Conservation (phyloP, 176 grass and related monocot genomes). For the Triticum dicoccoides region DNA sequence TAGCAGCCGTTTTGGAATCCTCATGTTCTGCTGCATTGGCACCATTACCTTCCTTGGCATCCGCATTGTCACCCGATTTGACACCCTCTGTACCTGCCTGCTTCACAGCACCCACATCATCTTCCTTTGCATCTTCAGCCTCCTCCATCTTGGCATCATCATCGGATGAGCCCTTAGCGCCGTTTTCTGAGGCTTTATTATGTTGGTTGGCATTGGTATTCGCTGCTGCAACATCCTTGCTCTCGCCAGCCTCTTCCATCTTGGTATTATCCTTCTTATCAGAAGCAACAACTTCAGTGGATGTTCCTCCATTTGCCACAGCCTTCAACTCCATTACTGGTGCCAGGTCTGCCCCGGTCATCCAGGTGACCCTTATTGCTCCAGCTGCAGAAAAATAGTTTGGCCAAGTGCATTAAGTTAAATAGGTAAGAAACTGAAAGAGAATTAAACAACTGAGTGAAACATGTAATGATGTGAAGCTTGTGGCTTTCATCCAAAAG, state of each 20-base stretch:
- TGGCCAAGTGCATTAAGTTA: not conserved
- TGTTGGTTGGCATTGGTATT: conserved; percentile 23
- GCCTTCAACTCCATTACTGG: conserved; percentile 33
- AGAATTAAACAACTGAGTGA: not conserved
- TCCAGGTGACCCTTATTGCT: conserved; percentile 28
- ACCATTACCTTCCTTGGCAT: conserved; percentile 11
- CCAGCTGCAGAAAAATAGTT: conserved; percentile 29
- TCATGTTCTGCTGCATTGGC: conserved; percentile 8
- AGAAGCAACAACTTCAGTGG: conserved; percentile 16
- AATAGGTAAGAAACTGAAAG: not conserved
- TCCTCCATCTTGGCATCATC: conserved; percentile 40
- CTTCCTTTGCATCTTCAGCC: conserved; percentile 26
- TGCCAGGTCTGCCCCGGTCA: conserved; percentile 34
- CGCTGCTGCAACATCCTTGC: not conserved
- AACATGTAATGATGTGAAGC: not conserved
- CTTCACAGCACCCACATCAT: conserved; percentile 7
- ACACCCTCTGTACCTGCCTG: conserved; percentile 24
- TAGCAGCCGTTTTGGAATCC: conserved; percentile 28
- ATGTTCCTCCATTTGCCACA: conserved; percentile 41
- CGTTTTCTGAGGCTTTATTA: conserved; percentile 41
- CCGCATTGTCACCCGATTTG: conserved; percentile 8
- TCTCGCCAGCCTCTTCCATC: conserved; percentile 27
- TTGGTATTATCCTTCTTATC: conserved; percentile 9
- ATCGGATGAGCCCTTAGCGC: not conserved
- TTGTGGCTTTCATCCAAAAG: not conserved